Conservation (phyloP, 2,329 filamentous ascomycete species). For the Didymosphaeria variabile region DNA sequence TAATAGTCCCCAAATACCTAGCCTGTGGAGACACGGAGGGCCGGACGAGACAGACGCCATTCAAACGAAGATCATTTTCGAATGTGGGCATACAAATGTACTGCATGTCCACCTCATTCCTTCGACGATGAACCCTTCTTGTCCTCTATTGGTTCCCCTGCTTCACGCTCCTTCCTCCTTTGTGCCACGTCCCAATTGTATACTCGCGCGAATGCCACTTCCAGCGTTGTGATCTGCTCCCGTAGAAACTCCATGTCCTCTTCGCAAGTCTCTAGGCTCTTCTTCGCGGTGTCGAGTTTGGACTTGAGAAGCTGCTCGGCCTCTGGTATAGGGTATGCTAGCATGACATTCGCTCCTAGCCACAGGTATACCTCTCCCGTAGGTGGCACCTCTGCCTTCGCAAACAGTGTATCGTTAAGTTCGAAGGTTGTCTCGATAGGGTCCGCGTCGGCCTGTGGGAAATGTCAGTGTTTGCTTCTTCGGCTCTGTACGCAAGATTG, state of each 20-base stretch:
- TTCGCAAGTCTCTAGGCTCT: constrained; percentile 85
- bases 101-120: constrained; percentile 20
- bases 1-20: neutral
- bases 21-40: neutral
- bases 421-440: constrained; percentile 93
- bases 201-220: constrained; percentile 95
- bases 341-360: constrained; percentile 98
- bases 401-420: constrained; percentile 94
- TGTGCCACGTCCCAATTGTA: constrained; percentile 99
- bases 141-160: constrained; percentile 56
- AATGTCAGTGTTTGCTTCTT: constrained; percentile 16
- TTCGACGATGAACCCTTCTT: constrained; percentile 40
- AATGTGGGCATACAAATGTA: neutral
- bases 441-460: constrained; percentile 59
- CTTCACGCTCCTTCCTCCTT: constrained; percentile 87
- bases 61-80: neutral
- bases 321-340: constrained; percentile 90
- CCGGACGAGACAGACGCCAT: neutral
- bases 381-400: constrained; percentile 81
- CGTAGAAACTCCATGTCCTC: constrained; percentile 95
- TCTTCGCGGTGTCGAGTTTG: constrained; percentile 81
- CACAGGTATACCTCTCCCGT: constrained; percentile 95
- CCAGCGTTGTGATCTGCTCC: constrained; percentile 97
- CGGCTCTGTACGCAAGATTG: constrained; percentile 45
- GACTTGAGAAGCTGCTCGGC: constrained; percentile 79